These are phyloP conservation scores for Trypanosoma conorhini DNA, from an alignment of 208 protist genomes.

Conservation along the genomic window DNA sequence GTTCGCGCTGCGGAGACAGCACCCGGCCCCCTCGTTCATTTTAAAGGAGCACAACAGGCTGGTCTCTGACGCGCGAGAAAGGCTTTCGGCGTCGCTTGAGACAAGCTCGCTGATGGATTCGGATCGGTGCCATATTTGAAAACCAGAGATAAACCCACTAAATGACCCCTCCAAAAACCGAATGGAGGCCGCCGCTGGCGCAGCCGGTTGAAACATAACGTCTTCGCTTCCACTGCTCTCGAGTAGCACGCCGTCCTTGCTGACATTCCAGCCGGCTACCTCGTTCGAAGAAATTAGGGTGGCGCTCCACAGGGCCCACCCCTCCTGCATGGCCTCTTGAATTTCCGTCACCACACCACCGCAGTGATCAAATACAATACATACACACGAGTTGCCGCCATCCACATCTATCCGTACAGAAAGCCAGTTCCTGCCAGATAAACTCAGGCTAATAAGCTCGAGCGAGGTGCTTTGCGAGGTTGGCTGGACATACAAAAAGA, in stretches of 20 bases:
- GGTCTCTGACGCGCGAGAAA: slow-evolving; percentile 5
- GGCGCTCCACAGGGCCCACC: slow-evolving; percentile 79
- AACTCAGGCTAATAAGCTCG: slow-evolving; percentile 42
- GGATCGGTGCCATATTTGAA: slow-evolving; percentile 56
- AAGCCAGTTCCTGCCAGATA: slow-evolving; percentile 60
- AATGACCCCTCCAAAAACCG: slow-evolving; percentile 27
- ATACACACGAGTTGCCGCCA: slow-evolving; percentile 40
- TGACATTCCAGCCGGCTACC: slow-evolving; percentile 70
- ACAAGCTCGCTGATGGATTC: slow-evolving; percentile 55
- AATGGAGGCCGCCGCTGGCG: slow-evolving; percentile 21
- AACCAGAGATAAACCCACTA: slow-evolving; percentile 34
- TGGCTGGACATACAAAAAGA: slow-evolving; percentile 55
- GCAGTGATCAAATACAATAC: slow-evolving; percentile 67
- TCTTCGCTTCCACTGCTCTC: slow-evolving; percentile 49
- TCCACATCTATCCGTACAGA: slow-evolving; percentile 47
- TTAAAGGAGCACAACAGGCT: slow-evolving; percentile 55
- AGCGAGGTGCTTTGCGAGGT: slow-evolving; percentile 37
- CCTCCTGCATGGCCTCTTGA: slow-evolving; percentile 46
- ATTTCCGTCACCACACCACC: slow-evolving; percentile 62
- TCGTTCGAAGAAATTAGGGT: slow-evolving; percentile 55
- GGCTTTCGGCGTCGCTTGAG: slow-evolving; percentile 30
- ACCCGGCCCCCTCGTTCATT: slow-evolving; percentile 72
- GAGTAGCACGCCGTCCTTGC: slow-evolving; percentile 59
- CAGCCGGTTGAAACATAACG: slow-evolving; percentile 36
- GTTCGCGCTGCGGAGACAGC: slow-evolving; percentile 45